phyloP scores from a whole-genome alignment of 148 eudicot species.

The Drosera capensis region DNA sequence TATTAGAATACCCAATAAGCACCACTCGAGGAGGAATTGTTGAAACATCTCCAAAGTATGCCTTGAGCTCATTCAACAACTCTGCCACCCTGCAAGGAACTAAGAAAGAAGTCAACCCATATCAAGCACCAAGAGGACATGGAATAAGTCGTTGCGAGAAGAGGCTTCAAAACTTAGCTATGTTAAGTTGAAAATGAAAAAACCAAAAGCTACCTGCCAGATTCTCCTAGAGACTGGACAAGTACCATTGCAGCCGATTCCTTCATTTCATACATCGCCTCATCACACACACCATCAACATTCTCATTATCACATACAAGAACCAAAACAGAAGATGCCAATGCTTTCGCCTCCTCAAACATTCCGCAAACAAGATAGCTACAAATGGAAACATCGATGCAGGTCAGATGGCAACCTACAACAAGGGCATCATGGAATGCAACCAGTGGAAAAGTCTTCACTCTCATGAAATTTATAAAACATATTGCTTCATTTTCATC shows the following conservation, averaged over 20 bases:
- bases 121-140: no score
- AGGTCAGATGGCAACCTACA: no score
- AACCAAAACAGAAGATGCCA: conserved; percentile 39
- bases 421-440: no score
- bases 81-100: conserved; percentile 44
- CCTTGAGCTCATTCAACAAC: conserved; percentile 34
- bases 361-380: conserved; percentile 65
- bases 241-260: conserved; percentile 81
- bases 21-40: conserved; percentile 67
- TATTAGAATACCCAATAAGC: conserved; percentile 42
- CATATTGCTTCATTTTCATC: no score
- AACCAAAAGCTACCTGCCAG: conserved; percentile 29
- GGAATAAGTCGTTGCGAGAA: no score
- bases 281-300: conserved; percentile 7
- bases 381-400: no score
- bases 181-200: conserved; percentile 2
- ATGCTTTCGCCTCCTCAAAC: conserved; percentile 52
- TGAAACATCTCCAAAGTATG: conserved; percentile 43
- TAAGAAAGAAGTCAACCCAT: neutral
- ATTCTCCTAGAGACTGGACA: conserved; percentile 53
- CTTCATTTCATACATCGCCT: conserved; percentile 36
- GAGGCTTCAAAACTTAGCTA: no score
- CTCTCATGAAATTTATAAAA: no score
- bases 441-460: no score
- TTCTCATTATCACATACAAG: conserved; percentile 16